phyloP scores from a whole-genome alignment of 306 rosid genomes.

The Trifolium fragiferum region DNA sequence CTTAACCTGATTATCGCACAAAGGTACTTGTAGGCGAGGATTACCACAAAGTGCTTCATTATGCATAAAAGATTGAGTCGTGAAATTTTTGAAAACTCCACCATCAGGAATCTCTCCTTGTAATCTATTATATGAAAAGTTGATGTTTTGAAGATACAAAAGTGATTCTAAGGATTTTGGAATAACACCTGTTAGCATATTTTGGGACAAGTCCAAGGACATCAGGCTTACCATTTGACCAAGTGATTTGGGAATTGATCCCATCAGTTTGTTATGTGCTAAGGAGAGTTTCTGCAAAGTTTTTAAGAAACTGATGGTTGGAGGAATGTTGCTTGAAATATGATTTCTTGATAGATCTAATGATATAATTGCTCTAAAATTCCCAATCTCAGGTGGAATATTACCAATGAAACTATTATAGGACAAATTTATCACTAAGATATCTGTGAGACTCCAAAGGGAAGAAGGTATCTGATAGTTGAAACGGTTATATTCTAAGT shows the following conservation, averaged over 20 bases:
- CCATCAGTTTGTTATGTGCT: conserved; percentile 33
- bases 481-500: conserved; percentile 37
- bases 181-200: background rate
- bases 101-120: conserved; percentile 24
- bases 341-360: too few relatives aligned
- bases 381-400: conserved; percentile 3
- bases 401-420: conserved; percentile 40
- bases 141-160: conserved; percentile 27
- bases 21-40: background rate
- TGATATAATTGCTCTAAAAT: too few relatives aligned
- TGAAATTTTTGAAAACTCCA: background rate
- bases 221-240: background rate
- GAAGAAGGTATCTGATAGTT: conserved; percentile 42
- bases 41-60: conserved; percentile 42
- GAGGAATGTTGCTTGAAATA: conserved; percentile 26
- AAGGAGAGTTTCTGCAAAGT: conserved; percentile 10
- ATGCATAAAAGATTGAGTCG: background rate
- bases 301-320: background rate
- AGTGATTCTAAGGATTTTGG: background rate
- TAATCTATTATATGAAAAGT: conserved; percentile 42
- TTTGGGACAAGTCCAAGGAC: background rate
- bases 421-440: conserved; percentile 42
- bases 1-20: background rate
- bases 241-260: conserved; percentile 34
- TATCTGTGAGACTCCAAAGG: conserved; percentile 42